A percentile compares a stretch with the other conserved stretches of the same genome.
phyloP scores from a whole-genome alignment of 2,329 filamentous ascomycete genomes.

The Fusarium sp. region DNA sequence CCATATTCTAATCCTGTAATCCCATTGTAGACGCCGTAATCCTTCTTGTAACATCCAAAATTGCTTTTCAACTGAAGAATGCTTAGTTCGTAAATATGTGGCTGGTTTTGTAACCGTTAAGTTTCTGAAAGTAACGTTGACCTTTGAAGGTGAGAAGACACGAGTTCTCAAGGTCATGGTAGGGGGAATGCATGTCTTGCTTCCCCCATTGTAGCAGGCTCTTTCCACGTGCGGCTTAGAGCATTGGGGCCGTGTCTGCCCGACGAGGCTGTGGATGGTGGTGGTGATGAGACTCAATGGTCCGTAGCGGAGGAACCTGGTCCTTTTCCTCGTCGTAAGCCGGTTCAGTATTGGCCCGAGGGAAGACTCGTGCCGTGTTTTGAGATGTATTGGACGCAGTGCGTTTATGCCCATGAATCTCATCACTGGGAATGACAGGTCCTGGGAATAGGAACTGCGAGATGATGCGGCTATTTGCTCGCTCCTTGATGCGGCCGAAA shows the following conservation, averaged over 20 bases:
- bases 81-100: slow-evolving; percentile 17
- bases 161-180: background rate
- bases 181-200: background rate
- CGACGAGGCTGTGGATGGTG: slow-evolving; percentile 43
- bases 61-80: slow-evolving; percentile 23
- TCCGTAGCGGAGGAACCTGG: slow-evolving; percentile 43
- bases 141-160: background rate
- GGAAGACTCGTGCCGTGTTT: slow-evolving; percentile 37
- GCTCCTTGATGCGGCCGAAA: slow-evolving; percentile 53
- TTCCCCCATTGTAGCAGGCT: background rate
- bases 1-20: slow-evolving; percentile 21
- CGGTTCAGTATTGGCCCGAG: slow-evolving; percentile 45
- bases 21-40: slow-evolving; percentile 23
- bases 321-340: slow-evolving; percentile 44
- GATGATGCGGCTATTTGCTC: slow-evolving; percentile 58
- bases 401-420: slow-evolving; percentile 45
- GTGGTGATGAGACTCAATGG: slow-evolving; percentile 42
- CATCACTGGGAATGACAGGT: slow-evolving; percentile 53
- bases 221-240: slow-evolving; percentile 22
- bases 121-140: background rate
- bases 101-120: background rate
- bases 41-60: slow-evolving; percentile 4
- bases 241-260: slow-evolving; percentile 43
- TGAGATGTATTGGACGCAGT: slow-evolving; percentile 46
- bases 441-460: slow-evolving; percentile 63